A percentile compares a stretch with the other conserved stretches of the same genome.
These are phyloP conservation scores for Cystobasidium sp. DNA, from an alignment of 1,284 basidiomycete species.

Conservation along the genomic window DNA sequence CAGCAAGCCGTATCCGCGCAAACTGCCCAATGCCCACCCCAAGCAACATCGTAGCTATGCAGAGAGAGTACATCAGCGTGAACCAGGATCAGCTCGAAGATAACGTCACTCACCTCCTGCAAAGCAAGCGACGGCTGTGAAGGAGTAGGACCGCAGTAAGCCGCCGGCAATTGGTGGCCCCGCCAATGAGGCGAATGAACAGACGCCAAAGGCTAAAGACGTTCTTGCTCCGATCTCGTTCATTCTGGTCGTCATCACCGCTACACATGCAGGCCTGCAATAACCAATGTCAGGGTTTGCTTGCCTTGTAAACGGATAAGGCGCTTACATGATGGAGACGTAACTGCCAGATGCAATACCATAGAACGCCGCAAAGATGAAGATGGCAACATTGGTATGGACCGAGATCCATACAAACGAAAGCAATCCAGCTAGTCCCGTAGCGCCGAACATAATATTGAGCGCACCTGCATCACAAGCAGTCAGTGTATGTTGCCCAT, in stretches of 20 bases:
- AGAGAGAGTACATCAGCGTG: background rate
- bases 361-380: conserved; percentile 32
- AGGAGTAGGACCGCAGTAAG: conserved; percentile 12
- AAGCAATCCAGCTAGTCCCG: conserved; percentile 22
- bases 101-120: conserved; percentile 15
- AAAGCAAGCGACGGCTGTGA: conserved; percentile 33
- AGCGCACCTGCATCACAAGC: background rate
- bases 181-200: conserved; percentile 28
- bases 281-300: background rate
- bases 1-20: conserved; percentile 2
- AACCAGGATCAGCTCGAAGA: background rate
- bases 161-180: conserved; percentile 35
- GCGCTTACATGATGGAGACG: conserved; percentile 30
- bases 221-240: conserved; percentile 37
- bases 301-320: background rate
- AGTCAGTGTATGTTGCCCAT: background rate
- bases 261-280: conserved; percentile 29
- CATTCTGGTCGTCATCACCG: conserved; percentile 30
- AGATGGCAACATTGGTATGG: conserved; percentile 13
- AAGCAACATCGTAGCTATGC: background rate
- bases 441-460: conserved; percentile 27
- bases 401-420: conserved; percentile 31
- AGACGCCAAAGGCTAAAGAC: conserved; percentile 27
- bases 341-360: conserved; percentile 30
- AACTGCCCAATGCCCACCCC: conserved; percentile 11